Percentiles rank a stretch among this genome's conserved stretches.
phyloP scores from a whole-genome alignment of 768 basidiomycete genomes.

The Cystofilobasidium capitatum region DNA sequence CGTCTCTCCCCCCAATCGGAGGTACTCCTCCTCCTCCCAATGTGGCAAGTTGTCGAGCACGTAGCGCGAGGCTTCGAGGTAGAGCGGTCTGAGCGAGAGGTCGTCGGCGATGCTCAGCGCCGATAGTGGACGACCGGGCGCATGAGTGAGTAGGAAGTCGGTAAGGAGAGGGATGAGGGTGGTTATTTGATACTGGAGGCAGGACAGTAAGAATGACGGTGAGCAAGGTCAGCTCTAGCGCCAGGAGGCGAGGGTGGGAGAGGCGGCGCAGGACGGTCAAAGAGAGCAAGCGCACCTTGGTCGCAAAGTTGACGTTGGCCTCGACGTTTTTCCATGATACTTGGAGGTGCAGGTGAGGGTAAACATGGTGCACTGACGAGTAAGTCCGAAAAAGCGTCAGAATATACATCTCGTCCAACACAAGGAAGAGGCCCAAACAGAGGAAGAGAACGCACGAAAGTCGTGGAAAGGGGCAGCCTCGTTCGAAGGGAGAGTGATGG shows the following conservation, averaged over 20 bases:
- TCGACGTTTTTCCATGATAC: slow-evolving; percentile 14
- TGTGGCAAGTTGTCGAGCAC: slow-evolving; percentile 12
- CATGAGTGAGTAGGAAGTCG: slow-evolving; percentile 3
- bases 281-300: slow-evolving; percentile 10
- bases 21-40: slow-evolving; percentile 4
- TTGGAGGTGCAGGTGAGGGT: slow-evolving; percentile 14
- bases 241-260: neutral
- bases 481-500: neutral
- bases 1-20: neutral
- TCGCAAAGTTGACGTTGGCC: slow-evolving; percentile 1
- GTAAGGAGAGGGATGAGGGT: slow-evolving; percentile 3
- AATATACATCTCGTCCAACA: neutral
- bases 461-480: slow-evolving; percentile 9
- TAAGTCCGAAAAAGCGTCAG: neutral
- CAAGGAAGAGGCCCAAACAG: neutral
- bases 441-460: neutral
- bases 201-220: neutral
- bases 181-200: slow-evolving; percentile 1
- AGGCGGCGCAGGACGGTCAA: neutral
- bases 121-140: slow-evolving; percentile 4
- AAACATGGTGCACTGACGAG: slow-evolving; percentile 4
- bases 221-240: neutral
- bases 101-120: slow-evolving; percentile 10
- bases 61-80: slow-evolving; percentile 6
- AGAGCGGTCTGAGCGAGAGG: neutral